phyloP scores from a whole-genome alignment of 1,284 basidiomycete species.

The Baeospora myosura region DNA sequence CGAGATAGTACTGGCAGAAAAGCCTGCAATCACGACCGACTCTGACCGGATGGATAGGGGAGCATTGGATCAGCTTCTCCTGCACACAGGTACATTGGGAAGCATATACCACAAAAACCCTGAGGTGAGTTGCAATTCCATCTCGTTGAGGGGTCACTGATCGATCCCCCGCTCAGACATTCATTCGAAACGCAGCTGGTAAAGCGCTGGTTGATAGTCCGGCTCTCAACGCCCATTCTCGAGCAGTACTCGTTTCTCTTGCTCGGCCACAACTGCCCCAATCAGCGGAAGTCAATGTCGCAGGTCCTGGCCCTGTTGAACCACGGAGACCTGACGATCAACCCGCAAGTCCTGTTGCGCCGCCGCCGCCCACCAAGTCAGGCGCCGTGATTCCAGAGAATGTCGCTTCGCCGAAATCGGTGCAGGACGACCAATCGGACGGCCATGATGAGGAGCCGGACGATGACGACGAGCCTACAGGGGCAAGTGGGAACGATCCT shows the following conservation, averaged over 20 bases:
- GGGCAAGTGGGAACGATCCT: slow-evolving; percentile 41
- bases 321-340: slow-evolving; percentile 16
- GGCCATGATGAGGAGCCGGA: slow-evolving; percentile 27
- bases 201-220: slow-evolving; percentile 71
- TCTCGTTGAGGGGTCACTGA: slow-evolving; percentile 6
- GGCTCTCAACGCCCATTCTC: slow-evolving; percentile 68
- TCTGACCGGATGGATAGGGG: slow-evolving; percentile 96
- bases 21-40: slow-evolving; percentile 96
- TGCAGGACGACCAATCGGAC: too few species aligned
- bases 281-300: slow-evolving; percentile 34
- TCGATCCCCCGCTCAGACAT: slow-evolving; percentile 48
- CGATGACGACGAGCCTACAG: slow-evolving; percentile 26
- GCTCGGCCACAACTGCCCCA: slow-evolving; percentile 45
- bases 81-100: slow-evolving; percentile 78
- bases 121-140: slow-evolving; percentile 46
- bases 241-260: slow-evolving; percentile 61
- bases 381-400: slow-evolving; percentile 16
- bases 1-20: slow-evolving; percentile 89
- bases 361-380: slow-evolving; percentile 18
- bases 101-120: slow-evolving; percentile 88
- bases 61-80: slow-evolving; percentile 81
- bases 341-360: slow-evolving; percentile 14
- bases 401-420: slow-evolving; percentile 12
- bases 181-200: slow-evolving; percentile 72
- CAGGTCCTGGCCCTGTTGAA: slow-evolving; percentile 65